Percentiles rank a stretch among this genome's conserved stretches.
These are phyloP conservation scores for Rostrohypoxylon terebratum DNA, from an alignment of 495 filamentous ascomycete genomes.

Conservation along the genomic window DNA sequence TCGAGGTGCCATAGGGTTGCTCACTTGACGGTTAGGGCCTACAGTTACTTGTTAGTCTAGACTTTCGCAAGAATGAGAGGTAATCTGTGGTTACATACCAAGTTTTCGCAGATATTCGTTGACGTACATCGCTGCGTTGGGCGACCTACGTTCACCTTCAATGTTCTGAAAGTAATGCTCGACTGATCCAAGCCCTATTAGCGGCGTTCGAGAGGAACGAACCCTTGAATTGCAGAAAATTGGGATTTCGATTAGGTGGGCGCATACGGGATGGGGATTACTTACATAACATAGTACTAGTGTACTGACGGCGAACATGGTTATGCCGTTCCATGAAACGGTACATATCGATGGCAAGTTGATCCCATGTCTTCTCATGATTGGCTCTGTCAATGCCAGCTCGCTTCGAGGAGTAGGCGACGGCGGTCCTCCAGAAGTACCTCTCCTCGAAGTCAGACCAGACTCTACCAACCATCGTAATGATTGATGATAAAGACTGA, in stretches of 20 bases:
- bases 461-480: conserved; percentile 56
- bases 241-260: background rate
- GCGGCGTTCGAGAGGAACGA: background rate
- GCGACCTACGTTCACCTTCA: conserved; percentile 48
- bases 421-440: conserved; percentile 55
- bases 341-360: conserved; percentile 51
- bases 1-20: conserved; percentile 11
- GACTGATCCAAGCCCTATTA: conserved; percentile 47
- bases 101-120: conserved; percentile 45
- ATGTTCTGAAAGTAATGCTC: conserved; percentile 62
- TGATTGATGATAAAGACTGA: background rate
- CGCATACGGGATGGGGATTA: background rate
- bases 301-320: conserved; percentile 50
- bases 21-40: conserved; percentile 7
- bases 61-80: background rate
- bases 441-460: conserved; percentile 57
- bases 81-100: conserved; percentile 12
- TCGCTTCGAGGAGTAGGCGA: conserved; percentile 54
- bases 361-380: conserved; percentile 48
- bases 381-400: conserved; percentile 44
- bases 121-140: conserved; percentile 45
- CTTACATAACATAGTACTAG: conserved; percentile 55
- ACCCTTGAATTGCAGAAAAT: background rate
- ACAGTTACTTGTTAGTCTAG: background rate
- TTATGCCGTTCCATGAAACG: conserved; percentile 38